Percentiles rank a stretch among this genome's conserved stretches.
Evolutionary conservation across 2,329 filamentous ascomycete genomes (phyloP).

Genomic region (Fusarium sp.): DNA sequence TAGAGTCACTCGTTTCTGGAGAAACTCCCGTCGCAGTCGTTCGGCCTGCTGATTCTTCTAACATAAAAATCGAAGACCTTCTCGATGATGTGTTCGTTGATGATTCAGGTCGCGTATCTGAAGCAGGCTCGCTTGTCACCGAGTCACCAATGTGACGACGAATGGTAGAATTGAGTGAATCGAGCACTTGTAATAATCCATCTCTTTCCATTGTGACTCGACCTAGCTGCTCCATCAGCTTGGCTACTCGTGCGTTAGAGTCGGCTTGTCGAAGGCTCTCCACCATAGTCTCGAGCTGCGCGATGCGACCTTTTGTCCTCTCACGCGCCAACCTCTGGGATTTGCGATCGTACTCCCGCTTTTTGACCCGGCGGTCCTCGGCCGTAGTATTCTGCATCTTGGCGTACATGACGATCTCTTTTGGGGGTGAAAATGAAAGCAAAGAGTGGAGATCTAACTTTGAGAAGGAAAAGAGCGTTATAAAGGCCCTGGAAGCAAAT

Average conservation of each 20-base stretch:
- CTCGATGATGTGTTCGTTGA: background rate
- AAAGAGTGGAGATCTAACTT: no score
- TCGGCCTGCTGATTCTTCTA: no score
- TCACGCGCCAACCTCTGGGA: conserved; percentile 52
- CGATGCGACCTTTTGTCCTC: conserved; percentile 51
- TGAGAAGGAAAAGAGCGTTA: no score
- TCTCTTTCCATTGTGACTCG: conserved; percentile 47
- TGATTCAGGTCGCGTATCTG: conserved; percentile 5
- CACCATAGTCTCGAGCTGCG: conserved; percentile 51
- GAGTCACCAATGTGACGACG: conserved; percentile 33
- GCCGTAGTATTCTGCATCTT: conserved; percentile 11
- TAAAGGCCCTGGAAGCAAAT: no score
- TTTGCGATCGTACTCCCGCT: conserved; percentile 52
- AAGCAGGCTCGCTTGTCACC: background rate
- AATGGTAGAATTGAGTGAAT: conserved; percentile 30
- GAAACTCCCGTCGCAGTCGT: no score
- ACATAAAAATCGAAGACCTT: no score
- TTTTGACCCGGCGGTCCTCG: conserved; percentile 47
- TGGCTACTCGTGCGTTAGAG: conserved; percentile 42
- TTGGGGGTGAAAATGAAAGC: conserved; percentile 1
- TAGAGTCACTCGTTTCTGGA: no score
- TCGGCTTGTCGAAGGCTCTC: conserved; percentile 45
- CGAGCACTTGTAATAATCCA: conserved; percentile 30
- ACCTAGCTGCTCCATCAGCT: conserved; percentile 47
- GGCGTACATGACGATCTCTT: conserved; percentile 27